phyloP scores from a whole-genome alignment of 1,139 yeast genomes.

The Hemisphaericaspora xylanilytica region DNA sequence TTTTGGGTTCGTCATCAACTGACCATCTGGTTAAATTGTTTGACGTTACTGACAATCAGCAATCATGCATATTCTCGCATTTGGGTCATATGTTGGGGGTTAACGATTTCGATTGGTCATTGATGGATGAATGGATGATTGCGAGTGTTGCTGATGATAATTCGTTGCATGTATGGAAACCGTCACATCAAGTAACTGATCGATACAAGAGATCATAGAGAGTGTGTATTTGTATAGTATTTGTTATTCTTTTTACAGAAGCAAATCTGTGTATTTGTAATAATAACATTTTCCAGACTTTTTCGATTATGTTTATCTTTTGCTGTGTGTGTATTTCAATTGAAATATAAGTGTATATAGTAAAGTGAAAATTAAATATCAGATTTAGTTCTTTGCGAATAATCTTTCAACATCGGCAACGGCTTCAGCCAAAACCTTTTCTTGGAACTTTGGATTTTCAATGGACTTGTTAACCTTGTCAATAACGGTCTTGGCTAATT shows the following conservation, averaged over 20 bases:
- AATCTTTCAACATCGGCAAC: constrained; percentile 88
- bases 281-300: background rate
- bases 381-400: constrained; percentile 49
- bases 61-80: constrained; percentile 60
- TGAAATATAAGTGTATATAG: background rate
- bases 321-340: background rate
- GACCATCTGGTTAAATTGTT: constrained; percentile 73
- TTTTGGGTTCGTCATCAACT: constrained; percentile 70
- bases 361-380: background rate
- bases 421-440: constrained; percentile 84
- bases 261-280: background rate
- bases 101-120: constrained; percentile 85
- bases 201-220: constrained; percentile 10
- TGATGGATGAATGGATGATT: constrained; percentile 71
- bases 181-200: constrained; percentile 32
- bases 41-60: constrained; percentile 46
- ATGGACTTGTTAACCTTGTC: constrained; percentile 86
- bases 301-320: background rate
- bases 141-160: constrained; percentile 89
- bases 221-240: background rate
- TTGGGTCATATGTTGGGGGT: constrained; percentile 91
- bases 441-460: constrained; percentile 89
- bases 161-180: constrained; percentile 83
- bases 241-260: background rate
- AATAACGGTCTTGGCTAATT: constrained; percentile 81